A percentile compares a stretch with the other conserved stretches of the same genome.
Conservation (phyloP, 2,329 filamentous ascomycete genomes). For the Furcasterigmium furcatum region DNA sequence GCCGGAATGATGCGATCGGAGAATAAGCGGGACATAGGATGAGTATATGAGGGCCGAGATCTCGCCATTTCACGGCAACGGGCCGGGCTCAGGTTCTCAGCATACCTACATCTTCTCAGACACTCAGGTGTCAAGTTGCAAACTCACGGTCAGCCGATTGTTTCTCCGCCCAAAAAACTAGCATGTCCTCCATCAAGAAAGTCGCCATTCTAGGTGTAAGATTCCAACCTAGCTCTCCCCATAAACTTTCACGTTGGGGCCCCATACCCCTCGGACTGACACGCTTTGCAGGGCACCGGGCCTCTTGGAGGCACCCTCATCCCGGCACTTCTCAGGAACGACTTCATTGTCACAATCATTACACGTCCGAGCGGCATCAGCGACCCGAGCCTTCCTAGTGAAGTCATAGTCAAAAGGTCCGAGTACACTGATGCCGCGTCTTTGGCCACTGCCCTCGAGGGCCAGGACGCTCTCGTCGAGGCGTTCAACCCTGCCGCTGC, state of each 20-base stretch:
- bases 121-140: no score
- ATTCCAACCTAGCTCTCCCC: neutral
- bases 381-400: constrained; percentile 18
- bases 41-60: no score
- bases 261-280: neutral
- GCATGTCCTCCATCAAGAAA: constrained; percentile 1
- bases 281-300: neutral
- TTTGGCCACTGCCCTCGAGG: constrained; percentile 19
- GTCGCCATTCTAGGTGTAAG: constrained; percentile 5
- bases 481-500: constrained; percentile 18
- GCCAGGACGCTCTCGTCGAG: constrained; percentile 28
- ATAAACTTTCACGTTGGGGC: no score
- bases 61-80: no score
- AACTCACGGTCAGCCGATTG: no score
- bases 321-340: neutral
- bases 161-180: no score
- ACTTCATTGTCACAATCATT: constrained; percentile 1
- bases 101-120: no score
- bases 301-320: constrained; percentile 2
- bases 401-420: constrained; percentile 29
- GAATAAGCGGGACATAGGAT: no score
- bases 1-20: no score
- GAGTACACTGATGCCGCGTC: constrained; percentile 41
- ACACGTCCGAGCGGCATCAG: neutral
- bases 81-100: no score